Conservation (phyloP, 169 alveolate species). For the Plasmodium gallinaceum region DNA sequence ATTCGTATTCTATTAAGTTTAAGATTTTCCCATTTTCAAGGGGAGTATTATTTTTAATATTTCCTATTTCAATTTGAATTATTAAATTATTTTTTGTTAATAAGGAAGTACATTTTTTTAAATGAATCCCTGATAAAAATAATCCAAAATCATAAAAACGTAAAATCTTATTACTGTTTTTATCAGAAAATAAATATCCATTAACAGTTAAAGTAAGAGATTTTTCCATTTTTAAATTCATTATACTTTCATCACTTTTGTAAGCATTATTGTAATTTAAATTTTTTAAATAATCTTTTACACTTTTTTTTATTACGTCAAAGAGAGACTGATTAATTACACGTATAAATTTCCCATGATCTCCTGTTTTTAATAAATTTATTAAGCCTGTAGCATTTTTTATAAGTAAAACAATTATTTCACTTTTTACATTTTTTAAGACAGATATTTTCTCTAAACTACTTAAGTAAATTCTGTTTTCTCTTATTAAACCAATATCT, state of each 20-base stretch:
- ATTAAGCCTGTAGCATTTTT: constrained; percentile 20
- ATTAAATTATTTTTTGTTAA: constrained; percentile 34
- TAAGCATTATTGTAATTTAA: constrained; percentile 13
- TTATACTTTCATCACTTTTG: neutral
- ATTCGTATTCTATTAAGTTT: constrained; percentile 35
- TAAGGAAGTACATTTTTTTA: constrained; percentile 24
- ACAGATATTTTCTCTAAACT: constrained; percentile 18
- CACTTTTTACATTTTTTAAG: constrained; percentile 36
- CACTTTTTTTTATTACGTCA: constrained; percentile 38
- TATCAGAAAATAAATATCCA: constrained; percentile 44
- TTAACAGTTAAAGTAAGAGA: constrained; percentile 28
- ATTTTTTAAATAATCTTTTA: constrained; percentile 10
- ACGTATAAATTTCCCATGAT: constrained; percentile 10
- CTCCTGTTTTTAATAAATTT: constrained; percentile 14
- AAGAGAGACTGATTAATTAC: constrained; percentile 16
- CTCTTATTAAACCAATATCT: constrained; percentile 34
- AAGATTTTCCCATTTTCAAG: constrained; percentile 14
- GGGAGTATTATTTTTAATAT: neutral
- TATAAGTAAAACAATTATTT: constrained; percentile 39
- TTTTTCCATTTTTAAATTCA: neutral
- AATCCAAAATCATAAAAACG: constrained; percentile 53
- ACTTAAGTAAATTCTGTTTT: constrained; percentile 34
- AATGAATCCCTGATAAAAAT: constrained; percentile 32
- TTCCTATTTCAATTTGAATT: constrained; percentile 49
- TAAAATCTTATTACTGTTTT: neutral